These are phyloP conservation scores for Exophiala spinifera DNA, from an alignment of 2,329 filamentous ascomycete species.

Conservation along the genomic window DNA sequence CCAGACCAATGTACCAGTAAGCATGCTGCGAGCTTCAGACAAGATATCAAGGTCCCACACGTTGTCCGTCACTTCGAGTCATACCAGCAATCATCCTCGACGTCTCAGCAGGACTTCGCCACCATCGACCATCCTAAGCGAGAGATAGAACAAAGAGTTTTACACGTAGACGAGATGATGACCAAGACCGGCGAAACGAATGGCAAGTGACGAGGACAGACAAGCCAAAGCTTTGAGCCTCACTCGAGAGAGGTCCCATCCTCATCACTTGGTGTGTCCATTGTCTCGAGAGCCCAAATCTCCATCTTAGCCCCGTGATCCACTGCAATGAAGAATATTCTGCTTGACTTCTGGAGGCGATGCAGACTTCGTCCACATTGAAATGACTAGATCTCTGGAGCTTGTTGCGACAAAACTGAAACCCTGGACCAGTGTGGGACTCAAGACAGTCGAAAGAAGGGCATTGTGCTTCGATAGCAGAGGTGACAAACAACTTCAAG, in stretches of 20 bases:
- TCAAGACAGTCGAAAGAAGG: conserved; percentile 3
- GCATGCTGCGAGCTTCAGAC: conserved; percentile 5
- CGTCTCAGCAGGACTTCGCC: conserved; percentile 9
- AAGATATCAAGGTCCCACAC: conserved; percentile 7
- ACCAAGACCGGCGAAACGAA: conserved; percentile 14
- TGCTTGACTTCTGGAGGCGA: conserved; percentile 7
- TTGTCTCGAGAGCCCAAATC: neutral
- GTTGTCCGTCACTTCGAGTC: conserved; percentile 24
- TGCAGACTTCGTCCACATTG: conserved; percentile 9
- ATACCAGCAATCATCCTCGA: conserved; percentile 22
- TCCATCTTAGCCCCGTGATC: conserved; percentile 4
- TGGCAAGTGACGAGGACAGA: conserved; percentile 52
- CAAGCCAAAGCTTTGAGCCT: conserved; percentile 94
- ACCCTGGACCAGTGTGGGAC: conserved; percentile 21
- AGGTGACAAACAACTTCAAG: conserved; percentile 2
- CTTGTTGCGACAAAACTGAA: conserved; percentile 18
- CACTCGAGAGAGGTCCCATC: conserved; percentile 84
- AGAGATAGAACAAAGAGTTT: conserved; percentile 17
- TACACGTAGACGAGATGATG: conserved; percentile 1
- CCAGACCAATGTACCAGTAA: conserved; percentile 8
- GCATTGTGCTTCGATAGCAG: conserved; percentile 11
- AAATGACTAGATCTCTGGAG: conserved; percentile 13
- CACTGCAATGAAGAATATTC: conserved; percentile 2
- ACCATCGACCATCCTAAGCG: conserved; percentile 7
- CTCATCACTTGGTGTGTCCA: conserved; percentile 33